Conservation (phyloP, 2,329 filamentous ascomycete genomes). For the Dactylellina leptospora region DNA sequence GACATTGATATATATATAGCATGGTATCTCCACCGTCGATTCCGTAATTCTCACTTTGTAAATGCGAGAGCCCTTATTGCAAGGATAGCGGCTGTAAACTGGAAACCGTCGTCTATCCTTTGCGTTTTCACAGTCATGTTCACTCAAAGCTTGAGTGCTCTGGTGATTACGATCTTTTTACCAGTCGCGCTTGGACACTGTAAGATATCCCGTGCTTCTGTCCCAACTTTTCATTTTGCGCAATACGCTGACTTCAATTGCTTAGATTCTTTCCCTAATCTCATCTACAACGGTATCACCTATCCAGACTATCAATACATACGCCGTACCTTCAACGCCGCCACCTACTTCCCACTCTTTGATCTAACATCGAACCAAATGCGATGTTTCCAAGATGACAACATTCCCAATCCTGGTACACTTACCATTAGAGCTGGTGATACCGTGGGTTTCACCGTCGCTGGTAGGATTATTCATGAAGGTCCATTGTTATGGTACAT, state of each 20-base stretch:
- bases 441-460: slow-evolving; percentile 48
- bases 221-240: neutral
- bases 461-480: slow-evolving; percentile 60
- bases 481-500: slow-evolving; percentile 63
- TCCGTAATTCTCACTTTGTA: too few relatives aligned
- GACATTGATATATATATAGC: too few relatives aligned
- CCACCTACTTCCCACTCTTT: slow-evolving; percentile 61
- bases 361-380: slow-evolving; percentile 61
- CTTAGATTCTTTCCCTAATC: slow-evolving; percentile 58
- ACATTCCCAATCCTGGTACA: slow-evolving; percentile 60
- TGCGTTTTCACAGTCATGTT: too few relatives aligned
- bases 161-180: too few relatives aligned
- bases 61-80: too few relatives aligned
- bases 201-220: neutral
- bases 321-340: slow-evolving; percentile 60
- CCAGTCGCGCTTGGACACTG: neutral
- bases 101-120: too few relatives aligned
- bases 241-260: neutral
- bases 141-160: too few relatives aligned
- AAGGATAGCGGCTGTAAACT: too few relatives aligned
- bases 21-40: too few relatives aligned
- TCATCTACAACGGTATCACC: slow-evolving; percentile 62
- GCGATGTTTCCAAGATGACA: slow-evolving; percentile 63
- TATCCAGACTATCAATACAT: slow-evolving; percentile 64
- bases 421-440: slow-evolving; percentile 59